Evolutionary conservation across 495 filamentous ascomycete species (phyloP).

Genomic region (Achaetomiella virescens): DNA sequence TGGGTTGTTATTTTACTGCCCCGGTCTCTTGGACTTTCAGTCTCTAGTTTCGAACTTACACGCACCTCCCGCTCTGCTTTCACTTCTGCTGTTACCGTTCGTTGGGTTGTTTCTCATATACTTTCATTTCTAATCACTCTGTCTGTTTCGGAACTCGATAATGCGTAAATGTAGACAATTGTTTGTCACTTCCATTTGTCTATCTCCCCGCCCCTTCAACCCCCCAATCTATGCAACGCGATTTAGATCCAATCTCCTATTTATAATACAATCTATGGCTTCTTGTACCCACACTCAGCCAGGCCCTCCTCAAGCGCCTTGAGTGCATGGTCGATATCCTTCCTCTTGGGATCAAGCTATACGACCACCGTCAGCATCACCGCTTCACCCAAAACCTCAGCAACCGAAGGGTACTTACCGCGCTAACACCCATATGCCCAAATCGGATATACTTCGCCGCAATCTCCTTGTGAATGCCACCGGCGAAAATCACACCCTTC

Average conservation of each 20-base stretch:
- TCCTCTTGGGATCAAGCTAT: constrained; percentile 54
- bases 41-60: too few relatives aligned
- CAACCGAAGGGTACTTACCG: constrained; percentile 40
- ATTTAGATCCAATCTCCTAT: too few relatives aligned
- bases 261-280: constrained; percentile 29
- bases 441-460: constrained; percentile 53
- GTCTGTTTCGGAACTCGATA: too few relatives aligned
- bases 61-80: too few relatives aligned
- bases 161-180: too few relatives aligned
- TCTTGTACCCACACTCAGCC: constrained; percentile 61
- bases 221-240: neutral
- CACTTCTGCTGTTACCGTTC: too few relatives aligned
- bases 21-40: too few relatives aligned
- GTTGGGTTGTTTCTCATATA: too few relatives aligned
- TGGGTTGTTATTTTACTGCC: too few relatives aligned
- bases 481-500: constrained; percentile 90
- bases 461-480: constrained; percentile 82
- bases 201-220: too few relatives aligned
- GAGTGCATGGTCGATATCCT: constrained; percentile 77
- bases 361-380: constrained; percentile 1
- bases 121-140: too few relatives aligned
- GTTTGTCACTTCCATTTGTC: too few relatives aligned
- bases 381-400: neutral
- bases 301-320: constrained; percentile 67
- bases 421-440: constrained; percentile 95